A percentile compares a stretch with the other conserved stretches of the same genome.
Evolutionary conservation across 371 early-diverging fungal genomes (phyloP).

Genomic region (Mucor indicus): DNA sequence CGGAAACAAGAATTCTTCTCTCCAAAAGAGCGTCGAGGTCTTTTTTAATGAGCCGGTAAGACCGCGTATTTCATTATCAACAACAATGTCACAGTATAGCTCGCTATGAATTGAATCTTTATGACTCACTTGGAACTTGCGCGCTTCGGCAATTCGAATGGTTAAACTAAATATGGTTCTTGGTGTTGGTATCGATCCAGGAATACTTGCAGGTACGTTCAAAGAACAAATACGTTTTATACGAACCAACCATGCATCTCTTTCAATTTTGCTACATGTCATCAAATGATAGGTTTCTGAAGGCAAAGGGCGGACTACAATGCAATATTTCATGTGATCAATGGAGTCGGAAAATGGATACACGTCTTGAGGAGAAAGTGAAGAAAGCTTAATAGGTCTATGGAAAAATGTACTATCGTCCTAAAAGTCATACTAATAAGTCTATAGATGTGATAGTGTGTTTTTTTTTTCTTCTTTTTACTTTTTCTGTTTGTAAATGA

Average conservation of each 20-base stretch:
- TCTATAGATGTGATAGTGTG: neutral
- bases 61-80: constrained; percentile 54
- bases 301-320: constrained; percentile 43
- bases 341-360: constrained; percentile 50
- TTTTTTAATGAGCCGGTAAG: constrained; percentile 42
- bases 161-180: constrained; percentile 28
- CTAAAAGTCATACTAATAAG: neutral
- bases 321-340: constrained; percentile 49
- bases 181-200: neutral
- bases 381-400: constrained; percentile 16
- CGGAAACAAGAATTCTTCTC: constrained; percentile 47
- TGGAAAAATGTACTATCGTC: constrained; percentile 16
- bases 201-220: constrained; percentile 10
- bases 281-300: constrained; percentile 50
- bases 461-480: constrained; percentile 1
- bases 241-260: constrained; percentile 52
- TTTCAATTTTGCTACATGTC: constrained; percentile 42
- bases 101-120: constrained; percentile 24
- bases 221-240: constrained; percentile 43
- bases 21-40: constrained; percentile 38
- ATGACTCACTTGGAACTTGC: constrained; percentile 31
- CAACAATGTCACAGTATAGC: constrained; percentile 43
- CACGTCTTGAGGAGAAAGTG: constrained; percentile 35
- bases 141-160: constrained; percentile 48
- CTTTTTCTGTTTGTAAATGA: constrained; percentile 24